Evolutionary conservation across 495 filamentous ascomycete species (phyloP), one percentile per base, ranked within the genome.

Genomic region (Aspergillus avenaceus): DNA sequence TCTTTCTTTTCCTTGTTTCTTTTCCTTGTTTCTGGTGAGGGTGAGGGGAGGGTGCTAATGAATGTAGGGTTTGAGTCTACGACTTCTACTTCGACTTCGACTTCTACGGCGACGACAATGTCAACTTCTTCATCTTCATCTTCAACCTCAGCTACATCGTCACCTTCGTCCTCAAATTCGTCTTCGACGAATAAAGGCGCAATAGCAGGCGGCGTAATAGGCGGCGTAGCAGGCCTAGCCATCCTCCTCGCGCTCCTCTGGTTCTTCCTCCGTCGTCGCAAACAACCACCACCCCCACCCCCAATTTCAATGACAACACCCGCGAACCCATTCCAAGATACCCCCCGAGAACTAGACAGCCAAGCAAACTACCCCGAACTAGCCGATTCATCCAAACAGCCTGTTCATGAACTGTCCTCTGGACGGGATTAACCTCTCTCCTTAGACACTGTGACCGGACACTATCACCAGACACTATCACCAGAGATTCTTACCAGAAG

Each of bases 151-250:
- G 18, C 37, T 4, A 26, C 22, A 2, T 40, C 45, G 9, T 16
- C 19, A 5, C 12, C 38, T 31, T 31, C 36, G 18, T 38, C 41
- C 22, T 9, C 22, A n/a, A 11, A 24, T 26, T 5, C 42, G 14
- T 24, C 32, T 27, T 50, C 38, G 18, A 28, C n/a, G 9, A 29
- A 49, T 40, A n/a, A 21, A 5, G 50, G 55, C 3, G 51, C 46
- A 7, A 53, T 54, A 9, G 52, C 52, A 19, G 55, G 55, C 8
- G 55, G 45, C 23, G 55, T 54, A 5, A 34, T 58, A 1, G 55
- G 55, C 8, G 55, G 51, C 18, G 50, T 53, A 3, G 42, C 37
- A 13, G 55, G 55, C 11, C 34, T 50, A 12, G 27, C 44, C 21
- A 13, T 50, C 0, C 36, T 54, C 11, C 22, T 31, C 13, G 48